Evolutionary conservation across 108 stramenopile species (phyloP), one percentile per base, ranked within the genome.

Genomic region (Nitzschia inconspicua): DNA sequence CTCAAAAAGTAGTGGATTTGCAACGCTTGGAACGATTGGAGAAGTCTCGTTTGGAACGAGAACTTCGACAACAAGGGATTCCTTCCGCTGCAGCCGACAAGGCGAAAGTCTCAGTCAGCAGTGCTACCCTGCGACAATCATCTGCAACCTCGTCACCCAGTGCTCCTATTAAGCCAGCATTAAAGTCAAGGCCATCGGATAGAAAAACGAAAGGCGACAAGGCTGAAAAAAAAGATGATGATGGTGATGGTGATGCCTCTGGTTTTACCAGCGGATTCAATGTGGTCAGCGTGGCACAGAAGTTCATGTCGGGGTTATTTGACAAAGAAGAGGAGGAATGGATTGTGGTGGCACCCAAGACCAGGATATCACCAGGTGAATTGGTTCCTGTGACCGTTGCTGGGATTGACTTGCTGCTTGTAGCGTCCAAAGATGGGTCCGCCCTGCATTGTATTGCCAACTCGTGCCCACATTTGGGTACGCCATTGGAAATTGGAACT

Each of bases 401-500:
- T 39, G 91, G 88, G 41, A 80, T 87, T 9, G 46, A 89, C 24
- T 80, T 88, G 48, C 66, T 94, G 8, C 68, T 94, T 18, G 78
- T 94, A 0, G 89, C 86, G 14, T 79, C 82, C 10, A 65, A 80
- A 46, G 86, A 89, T 55, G 87, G 85, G 11, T 76, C 80, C 14
- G 65, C 52, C 11, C 68, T 95, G 46, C 87, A 93, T 77, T 90
- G 89, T 59, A 75, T 96, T 36, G 90, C 91, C 47, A 97, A 97
- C 66, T 85, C 91, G 19, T 97, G 97, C 79, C 92, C 97, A 14
- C 97, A 97, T 74, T 71, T 97, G 46, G 97, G 97, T 11, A 97
- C 95, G 48, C 97, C 97, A 19, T 83, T 97, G 35, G 97, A 97
- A 76, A 80, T 89, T 63, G 97, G 93, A 9, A 73, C 75, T 14